Percentiles rank a stretch among this genome's conserved stretches.
Evolutionary conservation across 495 filamentous ascomycete genomes (phyloP).

Genomic region (Penicillium alfredii): DNA sequence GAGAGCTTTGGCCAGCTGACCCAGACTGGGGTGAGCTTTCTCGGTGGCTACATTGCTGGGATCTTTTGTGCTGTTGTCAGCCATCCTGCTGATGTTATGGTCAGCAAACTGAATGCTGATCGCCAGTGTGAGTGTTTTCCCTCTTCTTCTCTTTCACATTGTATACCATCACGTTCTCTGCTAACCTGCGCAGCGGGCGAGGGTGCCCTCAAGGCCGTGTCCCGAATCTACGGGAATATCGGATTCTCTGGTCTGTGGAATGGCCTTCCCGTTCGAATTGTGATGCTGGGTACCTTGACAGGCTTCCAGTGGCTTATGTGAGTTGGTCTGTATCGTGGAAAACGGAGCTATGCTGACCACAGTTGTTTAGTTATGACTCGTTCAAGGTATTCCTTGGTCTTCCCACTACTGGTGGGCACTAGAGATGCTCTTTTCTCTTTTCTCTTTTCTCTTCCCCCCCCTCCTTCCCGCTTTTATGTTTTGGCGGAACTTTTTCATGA

Average conservation of each 20-base stretch:
- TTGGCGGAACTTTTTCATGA: too few species aligned
- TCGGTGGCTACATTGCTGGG: slow-evolving; percentile 67
- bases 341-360: slow-evolving; percentile 10
- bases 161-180: too few species aligned
- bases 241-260: slow-evolving; percentile 68
- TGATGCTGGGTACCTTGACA: slow-evolving; percentile 60
- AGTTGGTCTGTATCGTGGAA: slow-evolving; percentile 13
- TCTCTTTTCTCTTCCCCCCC: too few species aligned
- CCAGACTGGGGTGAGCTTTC: slow-evolving; percentile 64
- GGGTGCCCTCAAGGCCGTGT: slow-evolving; percentile 53
- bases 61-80: slow-evolving; percentile 62
- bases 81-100: slow-evolving; percentile 67
- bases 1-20: slow-evolving; percentile 54
- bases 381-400: slow-evolving; percentile 68
- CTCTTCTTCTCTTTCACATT: slow-evolving; percentile 5
- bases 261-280: slow-evolving; percentile 57
- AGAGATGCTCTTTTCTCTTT: too few species aligned
- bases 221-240: slow-evolving; percentile 66
- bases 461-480: too few species aligned
- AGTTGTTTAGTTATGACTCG: slow-evolving; percentile 52
- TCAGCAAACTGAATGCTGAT: slow-evolving; percentile 63
- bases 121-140: slow-evolving; percentile 44
- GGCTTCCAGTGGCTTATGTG: slow-evolving; percentile 73
- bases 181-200: slow-evolving; percentile 48
- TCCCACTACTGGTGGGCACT: slow-evolving; percentile 61